A percentile compares a stretch with the other conserved stretches of the same genome.
These are phyloP conservation scores for Copromyces sp. DNA, from an alignment of 495 filamentous ascomycete genomes.

Conservation along the genomic window DNA sequence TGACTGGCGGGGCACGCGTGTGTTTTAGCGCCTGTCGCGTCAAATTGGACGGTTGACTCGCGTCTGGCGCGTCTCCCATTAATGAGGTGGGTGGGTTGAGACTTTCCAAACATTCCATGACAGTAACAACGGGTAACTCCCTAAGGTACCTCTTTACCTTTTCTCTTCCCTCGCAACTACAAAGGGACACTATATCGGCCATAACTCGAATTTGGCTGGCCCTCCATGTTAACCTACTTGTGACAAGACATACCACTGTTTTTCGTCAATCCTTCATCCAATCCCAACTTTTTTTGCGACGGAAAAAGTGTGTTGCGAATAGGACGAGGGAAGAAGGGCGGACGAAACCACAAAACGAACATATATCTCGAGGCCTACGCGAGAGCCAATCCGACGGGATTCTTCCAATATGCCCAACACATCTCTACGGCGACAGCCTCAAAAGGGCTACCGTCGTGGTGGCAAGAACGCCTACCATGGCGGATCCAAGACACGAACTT, in stretches of 20 bases:
- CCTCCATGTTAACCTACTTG: background rate
- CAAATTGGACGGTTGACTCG: background rate
- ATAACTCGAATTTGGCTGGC: background rate
- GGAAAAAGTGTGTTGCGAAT: background rate
- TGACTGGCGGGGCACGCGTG: background rate
- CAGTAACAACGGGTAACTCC: background rate
- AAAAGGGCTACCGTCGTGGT: slow-evolving; percentile 44
- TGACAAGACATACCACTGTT: background rate
- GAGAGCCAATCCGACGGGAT: background rate
- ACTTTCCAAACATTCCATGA: background rate
- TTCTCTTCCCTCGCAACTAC: background rate
- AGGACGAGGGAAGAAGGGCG: background rate
- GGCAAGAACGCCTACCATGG: slow-evolving; percentile 48
- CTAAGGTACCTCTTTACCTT: background rate
- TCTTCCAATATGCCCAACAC: slow-evolving; percentile 36
- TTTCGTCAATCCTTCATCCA: background rate
- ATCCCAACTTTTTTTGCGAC: background rate
- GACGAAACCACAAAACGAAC: background rate
- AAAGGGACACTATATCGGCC: background rate
- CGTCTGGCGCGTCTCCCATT: background rate
- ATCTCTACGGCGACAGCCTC: slow-evolving; percentile 30
- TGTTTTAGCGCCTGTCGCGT: background rate
- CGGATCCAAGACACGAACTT: slow-evolving; percentile 45
- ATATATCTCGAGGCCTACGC: background rate
- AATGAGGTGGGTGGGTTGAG: background rate